Percentiles rank a stretch among this genome's conserved stretches.
These are phyloP conservation scores for Lonicera japonica DNA, from an alignment of 129 eudicot genomes.

Conservation along the genomic window DNA sequence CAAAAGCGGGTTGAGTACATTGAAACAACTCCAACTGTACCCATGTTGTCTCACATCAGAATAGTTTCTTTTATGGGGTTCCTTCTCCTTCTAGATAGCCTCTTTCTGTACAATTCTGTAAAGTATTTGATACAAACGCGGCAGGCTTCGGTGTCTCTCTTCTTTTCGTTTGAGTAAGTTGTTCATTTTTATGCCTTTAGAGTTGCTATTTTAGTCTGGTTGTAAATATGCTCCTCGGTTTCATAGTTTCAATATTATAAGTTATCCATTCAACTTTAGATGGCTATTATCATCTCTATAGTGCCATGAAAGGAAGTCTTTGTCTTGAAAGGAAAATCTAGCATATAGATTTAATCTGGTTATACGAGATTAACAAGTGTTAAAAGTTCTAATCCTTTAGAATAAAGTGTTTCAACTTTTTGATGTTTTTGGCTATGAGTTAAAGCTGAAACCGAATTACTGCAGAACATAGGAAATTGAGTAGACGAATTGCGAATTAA, in stretches of 20 bases:
- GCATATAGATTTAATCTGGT: not conserved
- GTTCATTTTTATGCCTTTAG: not conserved
- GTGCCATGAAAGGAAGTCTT: too few species aligned
- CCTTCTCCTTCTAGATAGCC: constrained; percentile 79
- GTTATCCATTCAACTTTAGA: not conserved
- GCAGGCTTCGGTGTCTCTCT: constrained; percentile 89
- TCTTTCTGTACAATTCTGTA: constrained; percentile 63
- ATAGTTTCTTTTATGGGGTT: constrained; percentile 96
- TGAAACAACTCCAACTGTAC: constrained; percentile 92
- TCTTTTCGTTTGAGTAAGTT: constrained; percentile 95
- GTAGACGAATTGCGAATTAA: not conserved
- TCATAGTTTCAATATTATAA: not conserved
- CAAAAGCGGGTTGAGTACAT: constrained; percentile 97
- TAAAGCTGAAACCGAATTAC: not conserved
- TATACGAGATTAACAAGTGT: not conserved
- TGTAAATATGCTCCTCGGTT: not conserved
- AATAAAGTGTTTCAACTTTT: not conserved
- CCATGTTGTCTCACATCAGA: constrained; percentile 72
- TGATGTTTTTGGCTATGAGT: not conserved
- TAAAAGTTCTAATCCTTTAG: not conserved
- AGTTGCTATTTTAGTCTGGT: not conserved
- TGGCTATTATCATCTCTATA: constrained; percentile 4
- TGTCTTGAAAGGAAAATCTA: not conserved
- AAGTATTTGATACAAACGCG: constrained; percentile 75
- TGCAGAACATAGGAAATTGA: not conserved